These are phyloP conservation scores for Pythium oligandrum DNA, from an alignment of 352 stramenopile genomes.

Conservation along the genomic window DNA sequence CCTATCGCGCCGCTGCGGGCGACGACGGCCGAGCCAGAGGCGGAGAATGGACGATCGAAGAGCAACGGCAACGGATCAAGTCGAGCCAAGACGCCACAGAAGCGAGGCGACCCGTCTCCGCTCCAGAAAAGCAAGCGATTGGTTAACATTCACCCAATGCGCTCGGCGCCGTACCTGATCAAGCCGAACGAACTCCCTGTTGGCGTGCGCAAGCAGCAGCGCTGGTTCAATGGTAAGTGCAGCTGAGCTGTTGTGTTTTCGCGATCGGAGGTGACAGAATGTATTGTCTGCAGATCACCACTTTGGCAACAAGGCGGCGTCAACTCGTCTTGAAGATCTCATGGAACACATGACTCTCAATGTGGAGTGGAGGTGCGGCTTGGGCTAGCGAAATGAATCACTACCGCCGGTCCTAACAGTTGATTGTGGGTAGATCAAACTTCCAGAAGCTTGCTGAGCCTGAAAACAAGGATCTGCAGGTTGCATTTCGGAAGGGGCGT, in stretches of 20 bases:
- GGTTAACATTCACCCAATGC: slow-evolving; percentile 79
- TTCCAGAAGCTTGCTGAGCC: slow-evolving; percentile 79
- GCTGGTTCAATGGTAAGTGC: slow-evolving; percentile 74
- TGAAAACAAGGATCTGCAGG: slow-evolving; percentile 69
- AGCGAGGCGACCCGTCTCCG: slow-evolving; percentile 47
- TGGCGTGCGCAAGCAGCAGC: slow-evolving; percentile 68
- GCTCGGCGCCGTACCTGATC: slow-evolving; percentile 52
- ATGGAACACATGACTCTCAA: slow-evolving; percentile 88
- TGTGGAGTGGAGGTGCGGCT: slow-evolving; percentile 69
- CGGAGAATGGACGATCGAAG: slow-evolving; percentile 24
- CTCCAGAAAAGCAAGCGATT: slow-evolving; percentile 58
- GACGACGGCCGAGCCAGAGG: slow-evolving; percentile 3
- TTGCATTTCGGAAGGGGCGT: slow-evolving; percentile 63
- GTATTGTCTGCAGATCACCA: slow-evolving; percentile 57
- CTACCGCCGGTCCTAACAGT: neutral
- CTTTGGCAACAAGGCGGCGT: slow-evolving; percentile 71
- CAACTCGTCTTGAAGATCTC: slow-evolving; percentile 70
- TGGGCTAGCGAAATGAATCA: neutral
- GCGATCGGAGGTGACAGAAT: neutral
- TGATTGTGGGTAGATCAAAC: slow-evolving; percentile 47
- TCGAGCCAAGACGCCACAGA: slow-evolving; percentile 59
- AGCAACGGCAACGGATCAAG: slow-evolving; percentile 67
- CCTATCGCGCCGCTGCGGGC: slow-evolving; percentile 61
- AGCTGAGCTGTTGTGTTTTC: neutral
- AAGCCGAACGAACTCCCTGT: slow-evolving; percentile 69